These are phyloP conservation scores for Zizania latifolia DNA, from an alignment of 176 grass and related monocot species.

Conservation along the genomic window DNA sequence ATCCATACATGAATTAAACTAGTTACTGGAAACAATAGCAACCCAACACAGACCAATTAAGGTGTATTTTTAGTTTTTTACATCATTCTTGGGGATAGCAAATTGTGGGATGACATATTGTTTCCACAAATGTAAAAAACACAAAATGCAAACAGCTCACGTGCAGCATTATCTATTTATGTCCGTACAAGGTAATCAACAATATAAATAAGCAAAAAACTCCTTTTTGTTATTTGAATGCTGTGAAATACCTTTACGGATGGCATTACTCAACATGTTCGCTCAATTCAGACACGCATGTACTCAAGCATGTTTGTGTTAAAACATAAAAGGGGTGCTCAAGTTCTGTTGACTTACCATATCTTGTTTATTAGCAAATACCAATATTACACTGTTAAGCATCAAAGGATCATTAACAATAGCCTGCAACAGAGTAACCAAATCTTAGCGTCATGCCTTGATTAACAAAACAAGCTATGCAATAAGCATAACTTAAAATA, in stretches of 20 bases:
- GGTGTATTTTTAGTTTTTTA: background rate
- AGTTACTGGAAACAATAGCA: background rate
- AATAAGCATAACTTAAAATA: conserved; percentile 5
- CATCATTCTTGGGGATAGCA: background rate
- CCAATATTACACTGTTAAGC: conserved; percentile 60
- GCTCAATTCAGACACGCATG: background rate
- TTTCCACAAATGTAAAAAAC: background rate
- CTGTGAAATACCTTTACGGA: no score
- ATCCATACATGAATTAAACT: background rate
- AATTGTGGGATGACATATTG: background rate
- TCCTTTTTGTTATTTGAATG: background rate
- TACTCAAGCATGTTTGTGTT: background rate
- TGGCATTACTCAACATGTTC: background rate
- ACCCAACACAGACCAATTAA: background rate
- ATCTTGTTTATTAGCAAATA: conserved; percentile 70
- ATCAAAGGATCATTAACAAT: conserved; percentile 70
- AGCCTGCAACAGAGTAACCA: conserved; percentile 36
- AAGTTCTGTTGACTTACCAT: conserved; percentile 50
- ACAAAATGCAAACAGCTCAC: background rate
- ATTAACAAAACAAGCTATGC: background rate
- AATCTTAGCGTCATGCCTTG: conserved; percentile 35
- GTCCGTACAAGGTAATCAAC: background rate
- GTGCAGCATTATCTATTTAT: background rate
- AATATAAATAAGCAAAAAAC: background rate
- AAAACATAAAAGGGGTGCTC: background rate